A percentile compares a stretch with the other conserved stretches of the same genome.
phyloP scores from a whole-genome alignment of 495 filamentous ascomycete species.

The Penicillium steckii region DNA sequence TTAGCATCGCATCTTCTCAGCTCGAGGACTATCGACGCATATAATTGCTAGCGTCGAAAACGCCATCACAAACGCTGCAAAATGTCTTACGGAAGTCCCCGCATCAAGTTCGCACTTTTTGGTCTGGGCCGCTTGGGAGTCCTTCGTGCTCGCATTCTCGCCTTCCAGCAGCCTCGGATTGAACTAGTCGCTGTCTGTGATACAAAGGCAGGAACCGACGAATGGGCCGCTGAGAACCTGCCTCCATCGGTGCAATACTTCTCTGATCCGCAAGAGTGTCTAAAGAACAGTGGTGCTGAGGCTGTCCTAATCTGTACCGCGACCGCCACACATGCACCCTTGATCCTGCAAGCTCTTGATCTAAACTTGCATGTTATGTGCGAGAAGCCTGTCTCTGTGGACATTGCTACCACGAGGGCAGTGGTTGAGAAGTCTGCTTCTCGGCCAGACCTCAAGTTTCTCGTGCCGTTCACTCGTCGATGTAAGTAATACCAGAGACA shows the following conservation, averaged over 20 bases:
- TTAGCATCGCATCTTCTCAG: too few species aligned
- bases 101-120: constrained; percentile 14
- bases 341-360: constrained; percentile 18
- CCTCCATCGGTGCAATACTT: constrained; percentile 14
- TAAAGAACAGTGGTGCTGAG: constrained; percentile 13
- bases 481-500: constrained; percentile 5
- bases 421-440: constrained; percentile 58
- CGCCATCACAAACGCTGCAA: not conserved
- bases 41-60: too few species aligned
- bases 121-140: constrained; percentile 16
- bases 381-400: constrained; percentile 25
- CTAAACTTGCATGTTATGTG: constrained; percentile 19
- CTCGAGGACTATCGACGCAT: too few species aligned
- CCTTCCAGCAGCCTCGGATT: constrained; percentile 18
- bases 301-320: constrained; percentile 18
- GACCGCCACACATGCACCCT: constrained; percentile 15
- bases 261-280: constrained; percentile 15
- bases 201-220: constrained; percentile 15
- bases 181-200: constrained; percentile 18
- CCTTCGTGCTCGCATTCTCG: constrained; percentile 16
- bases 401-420: constrained; percentile 30
- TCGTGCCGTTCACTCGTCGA: constrained; percentile 18
- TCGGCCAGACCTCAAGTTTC: constrained; percentile 61
- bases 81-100: constrained; percentile 10
- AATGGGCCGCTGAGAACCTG: constrained; percentile 15